phyloP scores from a whole-genome alignment of 345 rosid species.

The Salix exigua region DNA sequence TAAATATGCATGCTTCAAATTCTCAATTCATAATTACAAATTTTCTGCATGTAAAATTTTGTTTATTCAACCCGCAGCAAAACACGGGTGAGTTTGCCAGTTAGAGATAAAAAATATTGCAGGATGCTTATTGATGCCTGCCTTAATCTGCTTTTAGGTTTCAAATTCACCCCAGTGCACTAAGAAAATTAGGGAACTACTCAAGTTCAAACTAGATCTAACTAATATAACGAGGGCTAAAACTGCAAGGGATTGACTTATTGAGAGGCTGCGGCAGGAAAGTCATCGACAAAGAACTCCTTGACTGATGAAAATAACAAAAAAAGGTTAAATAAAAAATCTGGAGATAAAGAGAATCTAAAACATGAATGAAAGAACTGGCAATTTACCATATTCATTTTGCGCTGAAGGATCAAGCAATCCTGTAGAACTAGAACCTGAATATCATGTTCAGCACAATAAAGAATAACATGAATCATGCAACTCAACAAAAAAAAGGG shows the following conservation, averaged over 20 bases:
- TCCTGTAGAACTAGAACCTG: not conserved
- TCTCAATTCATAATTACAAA: no score
- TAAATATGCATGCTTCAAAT: no score
- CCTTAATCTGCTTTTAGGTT: not conserved
- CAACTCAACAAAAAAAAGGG: not conserved
- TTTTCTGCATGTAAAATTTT: no score
- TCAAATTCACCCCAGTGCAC: not conserved
- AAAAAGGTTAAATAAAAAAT: not conserved
- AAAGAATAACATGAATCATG: no score
- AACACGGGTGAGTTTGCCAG: no score
- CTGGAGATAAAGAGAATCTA: not conserved
- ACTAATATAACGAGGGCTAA: not conserved
- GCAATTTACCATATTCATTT: not conserved
- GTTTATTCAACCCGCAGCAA: no score
- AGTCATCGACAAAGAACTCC: not conserved
- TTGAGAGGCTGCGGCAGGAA: not conserved
- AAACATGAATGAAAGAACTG: not conserved
- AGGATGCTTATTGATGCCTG: not conserved
- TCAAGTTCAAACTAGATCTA: not conserved
- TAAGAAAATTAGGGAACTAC: not conserved
- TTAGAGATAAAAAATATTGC: not conserved
- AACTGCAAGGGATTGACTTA: not conserved
- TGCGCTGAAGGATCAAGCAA: not conserved
- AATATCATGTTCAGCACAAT: no score
- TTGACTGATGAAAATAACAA: constrained; percentile 2